Percentiles rank a stretch among this genome's conserved stretches.
phyloP scores from a whole-genome alignment of 106 monocot species.

The Xerophyta viscosa region DNA sequence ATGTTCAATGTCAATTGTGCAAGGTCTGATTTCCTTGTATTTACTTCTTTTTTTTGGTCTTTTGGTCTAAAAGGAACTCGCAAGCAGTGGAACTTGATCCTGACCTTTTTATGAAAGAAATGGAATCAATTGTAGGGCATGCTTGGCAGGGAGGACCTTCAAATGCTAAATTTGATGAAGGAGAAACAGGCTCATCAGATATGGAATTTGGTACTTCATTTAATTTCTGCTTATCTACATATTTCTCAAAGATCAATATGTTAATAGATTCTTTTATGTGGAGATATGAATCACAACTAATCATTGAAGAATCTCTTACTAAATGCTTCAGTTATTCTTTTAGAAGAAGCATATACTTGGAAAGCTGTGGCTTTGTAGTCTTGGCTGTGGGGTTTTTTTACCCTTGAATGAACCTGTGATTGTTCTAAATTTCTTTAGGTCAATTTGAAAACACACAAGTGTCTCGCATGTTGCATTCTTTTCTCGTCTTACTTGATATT shows the following conservation, averaged over 20 bases:
- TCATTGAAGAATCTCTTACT: no score
- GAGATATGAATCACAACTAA: no score
- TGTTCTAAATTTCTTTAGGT: no score
- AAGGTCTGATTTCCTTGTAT: conserved; percentile 13
- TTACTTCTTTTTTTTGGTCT: neutral
- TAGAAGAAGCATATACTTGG: no score
- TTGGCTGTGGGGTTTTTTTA: no score
- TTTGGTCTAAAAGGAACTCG: conserved; percentile 17
- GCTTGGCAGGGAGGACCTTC: conserved; percentile 5
- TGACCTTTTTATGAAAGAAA: conserved; percentile 59
- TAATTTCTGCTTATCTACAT: neutral
- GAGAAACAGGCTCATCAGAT: conserved; percentile 42
- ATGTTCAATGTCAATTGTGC: no score
- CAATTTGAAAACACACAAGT: no score
- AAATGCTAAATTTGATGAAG: conserved; percentile 38
- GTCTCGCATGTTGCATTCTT: no score
- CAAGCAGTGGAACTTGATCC: conserved; percentile 65
- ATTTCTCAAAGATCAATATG: neutral
- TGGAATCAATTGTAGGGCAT: conserved; percentile 51
- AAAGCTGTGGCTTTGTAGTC: no score
- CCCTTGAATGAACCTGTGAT: no score
- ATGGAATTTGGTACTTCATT: conserved; percentile 65
- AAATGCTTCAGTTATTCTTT: no score
- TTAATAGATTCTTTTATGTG: neutral
- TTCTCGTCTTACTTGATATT: no score